Evolutionary conservation across 1,284 basidiomycete species (phyloP), one percentile per base, ranked within the genome.

Genomic region (Wallemia hederae): DNA sequence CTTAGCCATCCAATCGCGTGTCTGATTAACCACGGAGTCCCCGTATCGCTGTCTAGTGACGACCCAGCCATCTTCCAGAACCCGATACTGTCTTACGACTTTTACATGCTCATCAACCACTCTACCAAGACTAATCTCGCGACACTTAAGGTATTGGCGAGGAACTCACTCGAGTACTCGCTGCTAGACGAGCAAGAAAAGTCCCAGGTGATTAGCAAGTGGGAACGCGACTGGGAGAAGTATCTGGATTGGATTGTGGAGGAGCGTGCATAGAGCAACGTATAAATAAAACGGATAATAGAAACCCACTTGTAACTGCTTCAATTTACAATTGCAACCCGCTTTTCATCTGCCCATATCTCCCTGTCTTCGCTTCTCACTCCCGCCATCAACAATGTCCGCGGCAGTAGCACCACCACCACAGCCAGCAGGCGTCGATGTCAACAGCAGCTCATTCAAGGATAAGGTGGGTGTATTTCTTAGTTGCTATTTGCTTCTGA

Each of bases 41-140:
- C 78, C 9, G 77, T 85, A 7, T 78, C 78, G 0, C 72, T 85
- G 1, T 78, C 74, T 65, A 82, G 80, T 2, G 83, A 85, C 66
- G 83, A 85, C 65, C 81, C 83, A 1, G 73, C 78, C 0, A 74
- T 80, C n/a, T 85, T 85, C 66, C 80, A 81, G 24, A 82, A 82
- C 65, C 80, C 80, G 77, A 81, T 81, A 0, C 71, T 83, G 14
- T 79, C 80, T 0, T 83, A 76, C 66, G 81, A 83, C 67, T 83
- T 77, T 67, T 83, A 49, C 19, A 49, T 22, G n/a, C 39, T 49
- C 5, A 14, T 49, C 14, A 49, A 49, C n/a, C 39, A 49, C n/a
- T 49, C 39, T 5, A 49, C 5, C 14, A 49, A 49, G n/a, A 49
- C 39, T 15, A 49, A 49, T 22, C 39, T 49, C 19, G 39, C 9